Percentiles rank a stretch among this genome's conserved stretches.
phyloP scores from a whole-genome alignment of 805 yeast genomes.

The Nakazawaea populi region DNA sequence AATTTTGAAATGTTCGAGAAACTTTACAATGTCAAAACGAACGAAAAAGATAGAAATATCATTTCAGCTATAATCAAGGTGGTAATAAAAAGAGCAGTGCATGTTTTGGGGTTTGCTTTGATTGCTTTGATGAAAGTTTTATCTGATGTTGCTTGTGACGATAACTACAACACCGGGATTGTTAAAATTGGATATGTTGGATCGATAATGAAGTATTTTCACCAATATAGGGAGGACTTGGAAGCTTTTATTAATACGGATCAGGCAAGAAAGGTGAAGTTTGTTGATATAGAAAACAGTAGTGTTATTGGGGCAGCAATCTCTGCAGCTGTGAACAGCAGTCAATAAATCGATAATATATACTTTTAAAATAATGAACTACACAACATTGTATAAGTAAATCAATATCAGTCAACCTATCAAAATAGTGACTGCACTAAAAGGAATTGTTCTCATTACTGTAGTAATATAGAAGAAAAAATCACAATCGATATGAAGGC shows the following conservation, averaged over 20 bases:
- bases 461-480: not conserved
- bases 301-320: constrained; percentile 50
- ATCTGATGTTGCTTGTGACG: constrained; percentile 13
- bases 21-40: constrained; percentile 5
- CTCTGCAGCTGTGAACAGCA: constrained; percentile 29
- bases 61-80: constrained; percentile 23
- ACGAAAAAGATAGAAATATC: constrained; percentile 5
- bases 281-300: constrained; percentile 37
- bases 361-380: not conserved
- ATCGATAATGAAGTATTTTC: constrained; percentile 40
- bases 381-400: not conserved
- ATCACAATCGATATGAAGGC: no score
- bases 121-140: constrained; percentile 29
- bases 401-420: not conserved
- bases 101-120: constrained; percentile 34
- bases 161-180: not conserved
- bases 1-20: constrained; percentile 19
- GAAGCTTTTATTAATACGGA: constrained; percentile 15
- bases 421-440: not conserved
- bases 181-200: constrained; percentile 45
- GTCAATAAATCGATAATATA: not conserved
- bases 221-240: constrained; percentile 28
- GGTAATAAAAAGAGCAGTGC: constrained; percentile 40
- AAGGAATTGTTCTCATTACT: not conserved
- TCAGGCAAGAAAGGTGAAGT: constrained; percentile 24